These are phyloP conservation scores for Trichophyton benhamiae DNA, from an alignment of 2,329 filamentous ascomycete genomes.

Conservation along the genomic window DNA sequence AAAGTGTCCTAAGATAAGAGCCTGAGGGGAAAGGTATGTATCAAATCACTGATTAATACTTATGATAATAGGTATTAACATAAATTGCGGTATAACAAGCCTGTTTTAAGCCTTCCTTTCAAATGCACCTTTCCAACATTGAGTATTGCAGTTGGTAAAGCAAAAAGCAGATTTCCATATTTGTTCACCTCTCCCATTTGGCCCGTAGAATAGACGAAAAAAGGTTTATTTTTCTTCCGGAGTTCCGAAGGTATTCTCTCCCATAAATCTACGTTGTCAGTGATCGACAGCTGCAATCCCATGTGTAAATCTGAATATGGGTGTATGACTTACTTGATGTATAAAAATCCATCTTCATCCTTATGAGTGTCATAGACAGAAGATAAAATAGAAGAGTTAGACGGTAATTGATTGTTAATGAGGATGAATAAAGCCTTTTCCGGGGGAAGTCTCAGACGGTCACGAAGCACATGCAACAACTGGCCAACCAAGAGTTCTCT, in stretches of 20 bases:
- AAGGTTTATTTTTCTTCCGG: conserved; percentile 10
- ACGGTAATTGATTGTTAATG: conserved; percentile 93
- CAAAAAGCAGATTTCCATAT: no score
- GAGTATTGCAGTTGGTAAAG: no score
- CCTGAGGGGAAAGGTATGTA: no score
- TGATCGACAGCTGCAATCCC: conserved; percentile 11
- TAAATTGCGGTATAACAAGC: no score
- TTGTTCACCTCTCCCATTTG: no score
- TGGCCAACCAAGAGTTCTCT: conserved; percentile 96
- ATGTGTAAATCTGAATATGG: not conserved
- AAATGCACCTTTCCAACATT: no score
- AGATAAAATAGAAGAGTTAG: conserved; percentile 95
- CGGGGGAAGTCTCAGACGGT: conserved; percentile 97
- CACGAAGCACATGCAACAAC: conserved; percentile 99
- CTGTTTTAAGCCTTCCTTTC: no score
- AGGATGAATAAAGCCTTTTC: conserved; percentile 99
- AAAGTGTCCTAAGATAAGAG: no score
- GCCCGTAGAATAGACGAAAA: not conserved
- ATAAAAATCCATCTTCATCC: conserved; percentile 76
- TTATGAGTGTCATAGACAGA: conserved; percentile 99
- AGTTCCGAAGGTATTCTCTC: conserved; percentile 92
- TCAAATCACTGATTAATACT: no score
- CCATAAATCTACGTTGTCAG: conserved; percentile 56
- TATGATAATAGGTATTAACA: no score
- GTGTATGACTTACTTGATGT: conserved; percentile 64